Evolutionary conservation across 257 asterid genomes (phyloP), one percentile per base, ranked within the genome.

Genomic region (Nicotiana undulata): DNA sequence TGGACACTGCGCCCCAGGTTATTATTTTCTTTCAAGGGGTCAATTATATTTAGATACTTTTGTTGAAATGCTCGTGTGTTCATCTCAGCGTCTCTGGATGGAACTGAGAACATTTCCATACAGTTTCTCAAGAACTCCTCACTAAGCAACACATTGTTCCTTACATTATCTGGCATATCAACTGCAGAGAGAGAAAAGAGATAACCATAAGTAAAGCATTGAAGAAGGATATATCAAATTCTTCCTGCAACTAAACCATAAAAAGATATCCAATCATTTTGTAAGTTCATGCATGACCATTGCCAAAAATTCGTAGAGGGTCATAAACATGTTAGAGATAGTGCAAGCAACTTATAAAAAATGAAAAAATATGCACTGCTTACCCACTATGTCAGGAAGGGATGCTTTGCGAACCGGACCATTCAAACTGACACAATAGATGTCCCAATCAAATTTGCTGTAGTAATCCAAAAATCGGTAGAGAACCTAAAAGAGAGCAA

Each of bases 1-100:
- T 90, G 89, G 80, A 95, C 99, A 83, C 98, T 95, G 81, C 98
- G 97, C 44, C 99, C 99, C 40, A 95, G 95, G 90, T 93, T 95
- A 81, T 95, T 95, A 81, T 87, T 85, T 82, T 91, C 92, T 86
- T 87, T 91, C 85, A 95, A 85, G 15, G 98, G 99, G 84, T 95
- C 99, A 53, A 93, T 85, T 52, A 95, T 92, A 84, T 93, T 92
- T 68, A 93, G 90, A 88, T 92, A 83, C 63, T 91, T 95, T 10
- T 85, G 89, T 64, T 81, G 85, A 85, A 95, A 92, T 26, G 85
- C 76, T 75, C 85, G 88, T n/a, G 88, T 77, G 82, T 83, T 87
- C 75, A 90, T 85, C 64, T 88, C 96, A 79, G 61, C 51, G 55
- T 40, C 89, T 83, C 74, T 82, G 55, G 81, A 78, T 82, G 91